phyloP scores from a whole-genome alignment of 805 yeast species.

The Spathaspora hagerdaliae region DNA sequence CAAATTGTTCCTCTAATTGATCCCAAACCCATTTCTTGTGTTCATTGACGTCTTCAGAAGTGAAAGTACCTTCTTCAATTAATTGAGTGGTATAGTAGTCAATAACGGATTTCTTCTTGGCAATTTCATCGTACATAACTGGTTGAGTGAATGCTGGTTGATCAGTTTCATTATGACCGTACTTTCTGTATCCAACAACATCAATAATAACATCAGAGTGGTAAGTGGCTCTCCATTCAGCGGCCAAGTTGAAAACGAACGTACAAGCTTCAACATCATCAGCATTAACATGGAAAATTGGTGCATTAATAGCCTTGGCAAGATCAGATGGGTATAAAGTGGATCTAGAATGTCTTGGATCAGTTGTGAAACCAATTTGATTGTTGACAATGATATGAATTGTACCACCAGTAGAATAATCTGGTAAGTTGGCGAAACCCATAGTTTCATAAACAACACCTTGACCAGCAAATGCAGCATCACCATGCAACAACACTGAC shows the following conservation, averaged over 20 bases:
- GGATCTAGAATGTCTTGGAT: conserved; percentile 95
- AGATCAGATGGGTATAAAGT: conserved; percentile 97
- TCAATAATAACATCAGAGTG: conserved; percentile 95
- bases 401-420: conserved; percentile 98
- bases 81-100: conserved; percentile 81
- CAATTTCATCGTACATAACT: conserved; percentile 88
- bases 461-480: conserved; percentile 97
- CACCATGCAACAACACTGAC: conserved; percentile 95
- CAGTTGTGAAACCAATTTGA: conserved; percentile 99
- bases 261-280: conserved; percentile 94
- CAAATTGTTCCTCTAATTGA: conserved; percentile 83
- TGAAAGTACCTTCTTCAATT: conserved; percentile 81
- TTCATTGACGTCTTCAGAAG: conserved; percentile 85
- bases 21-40: conserved; percentile 99
- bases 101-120: conserved; percentile 82
- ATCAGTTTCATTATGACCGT: conserved; percentile 99
- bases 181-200: conserved; percentile 96
- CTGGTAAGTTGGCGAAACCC: conserved; percentile 91
- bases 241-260: conserved; percentile 91
- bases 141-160: conserved; percentile 99
- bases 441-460: conserved; percentile 99
- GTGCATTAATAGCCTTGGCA: conserved; percentile 95
- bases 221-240: conserved; percentile 97
- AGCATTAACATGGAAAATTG: conserved; percentile 98
- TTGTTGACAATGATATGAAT: conserved; percentile 93